Evolutionary conservation across 2,329 filamentous ascomycete genomes (phyloP).

Genomic region (Aspergillus uvarum): DNA sequence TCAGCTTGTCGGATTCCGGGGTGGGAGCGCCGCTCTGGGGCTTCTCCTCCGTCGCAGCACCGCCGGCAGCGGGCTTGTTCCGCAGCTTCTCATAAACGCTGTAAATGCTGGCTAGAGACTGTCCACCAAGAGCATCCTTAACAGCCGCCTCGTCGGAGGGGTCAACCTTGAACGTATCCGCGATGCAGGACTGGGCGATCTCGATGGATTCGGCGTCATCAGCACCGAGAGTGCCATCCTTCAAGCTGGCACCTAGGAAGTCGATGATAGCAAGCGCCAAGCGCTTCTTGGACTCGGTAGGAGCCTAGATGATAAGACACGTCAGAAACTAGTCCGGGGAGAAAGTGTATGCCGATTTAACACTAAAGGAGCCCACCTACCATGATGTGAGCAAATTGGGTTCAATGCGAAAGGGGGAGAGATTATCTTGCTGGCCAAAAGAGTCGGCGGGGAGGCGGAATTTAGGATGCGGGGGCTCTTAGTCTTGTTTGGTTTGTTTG

Average conservation of each 20-base stretch:
- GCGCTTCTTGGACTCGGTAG: conserved; percentile 68
- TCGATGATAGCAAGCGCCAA: conserved; percentile 96
- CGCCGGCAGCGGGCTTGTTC: conserved; percentile 54
- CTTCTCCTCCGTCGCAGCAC: conserved; percentile 32
- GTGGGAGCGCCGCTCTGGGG: conserved; percentile 41
- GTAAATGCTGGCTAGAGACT: conserved; percentile 90
- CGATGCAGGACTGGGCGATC: conserved; percentile 90
- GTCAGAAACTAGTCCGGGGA: neutral
- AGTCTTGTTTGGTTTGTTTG: conserved; percentile 21
- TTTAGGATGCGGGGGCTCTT: conserved; percentile 20
- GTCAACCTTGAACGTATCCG: conserved; percentile 93
- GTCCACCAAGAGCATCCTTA: conserved; percentile 74
- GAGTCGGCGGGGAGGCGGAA: conserved; percentile 21
- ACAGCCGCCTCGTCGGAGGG: conserved; percentile 71
- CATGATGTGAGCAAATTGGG: conserved; percentile 17
- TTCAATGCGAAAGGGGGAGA: neutral
- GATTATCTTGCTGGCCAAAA: conserved; percentile 11
- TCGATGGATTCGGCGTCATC: conserved; percentile 95
- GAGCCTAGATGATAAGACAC: conserved; percentile 31
- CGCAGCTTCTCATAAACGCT: conserved; percentile 95
- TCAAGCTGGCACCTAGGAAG: conserved; percentile 80
- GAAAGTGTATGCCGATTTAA: neutral
- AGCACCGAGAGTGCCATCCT: conserved; percentile 80
- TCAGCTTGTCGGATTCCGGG: conserved; percentile 81
- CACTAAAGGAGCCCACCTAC: conserved; percentile 12